A percentile compares a stretch with the other conserved stretches of the same genome.
phyloP scores from a whole-genome alignment of 306 rosid genomes.

The Cercis canadensis region DNA sequence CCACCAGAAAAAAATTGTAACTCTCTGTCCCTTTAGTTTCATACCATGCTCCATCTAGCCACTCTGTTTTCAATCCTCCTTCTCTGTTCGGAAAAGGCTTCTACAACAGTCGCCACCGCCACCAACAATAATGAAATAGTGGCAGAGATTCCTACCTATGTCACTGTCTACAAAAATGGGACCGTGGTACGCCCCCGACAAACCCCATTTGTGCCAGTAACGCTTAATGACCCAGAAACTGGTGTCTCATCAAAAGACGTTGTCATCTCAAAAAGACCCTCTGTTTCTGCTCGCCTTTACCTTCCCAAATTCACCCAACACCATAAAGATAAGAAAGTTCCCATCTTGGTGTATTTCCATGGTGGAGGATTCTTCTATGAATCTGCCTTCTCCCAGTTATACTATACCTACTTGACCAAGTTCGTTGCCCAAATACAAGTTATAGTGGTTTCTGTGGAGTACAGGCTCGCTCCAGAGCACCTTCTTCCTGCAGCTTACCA shows the following conservation, averaged over 20 bases:
- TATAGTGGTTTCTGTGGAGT: slow-evolving; percentile 50
- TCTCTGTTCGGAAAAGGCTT: background rate
- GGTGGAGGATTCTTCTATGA: slow-evolving; percentile 48
- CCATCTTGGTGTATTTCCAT: slow-evolving; percentile 53
- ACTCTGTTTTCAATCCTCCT: no score
- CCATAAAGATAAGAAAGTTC: slow-evolving; percentile 28
- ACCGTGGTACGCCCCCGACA: slow-evolving; percentile 30
- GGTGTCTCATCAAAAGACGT: slow-evolving; percentile 51
- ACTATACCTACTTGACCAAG: slow-evolving; percentile 30
- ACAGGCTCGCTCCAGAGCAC: slow-evolving; percentile 51
- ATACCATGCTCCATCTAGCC: no score
- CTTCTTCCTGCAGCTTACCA: slow-evolving; percentile 43
- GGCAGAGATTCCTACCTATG: slow-evolving; percentile 23
- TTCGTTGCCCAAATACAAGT: slow-evolving; percentile 35
- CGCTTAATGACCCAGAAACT: slow-evolving; percentile 30
- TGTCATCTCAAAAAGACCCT: slow-evolving; percentile 41
- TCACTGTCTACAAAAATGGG: slow-evolving; percentile 38
- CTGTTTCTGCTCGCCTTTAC: slow-evolving; percentile 39
- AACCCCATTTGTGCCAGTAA: slow-evolving; percentile 29
- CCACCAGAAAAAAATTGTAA: no score
- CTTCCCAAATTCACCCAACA: slow-evolving; percentile 34
- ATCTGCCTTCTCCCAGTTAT: slow-evolving; percentile 43
- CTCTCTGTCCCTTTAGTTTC: no score
- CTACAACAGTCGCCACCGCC: background rate
- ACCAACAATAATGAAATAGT: slow-evolving; percentile 22